A percentile compares a stretch with the other conserved stretches of the same genome.
These are phyloP conservation scores for Trichophyton schoenleinii DNA, from an alignment of 2,329 filamentous ascomycete species.

Conservation along the genomic window DNA sequence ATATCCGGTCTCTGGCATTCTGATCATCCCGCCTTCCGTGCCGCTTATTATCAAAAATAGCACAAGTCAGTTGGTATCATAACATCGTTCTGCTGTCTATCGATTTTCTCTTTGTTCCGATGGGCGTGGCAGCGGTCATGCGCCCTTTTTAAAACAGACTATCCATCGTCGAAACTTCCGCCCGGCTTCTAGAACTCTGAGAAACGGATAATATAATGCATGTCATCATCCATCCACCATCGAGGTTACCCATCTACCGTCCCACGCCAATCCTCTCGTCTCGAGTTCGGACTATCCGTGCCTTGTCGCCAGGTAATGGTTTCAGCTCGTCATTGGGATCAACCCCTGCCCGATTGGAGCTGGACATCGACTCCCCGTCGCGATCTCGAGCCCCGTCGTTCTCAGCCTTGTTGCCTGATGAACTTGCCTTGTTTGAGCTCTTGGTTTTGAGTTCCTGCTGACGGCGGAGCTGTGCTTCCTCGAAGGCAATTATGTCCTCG, in stretches of 20 bases:
- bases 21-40: neutral
- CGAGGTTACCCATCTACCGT: constrained; percentile 3
- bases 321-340: constrained; percentile 41
- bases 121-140: neutral
- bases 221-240: neutral
- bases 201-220: neutral
- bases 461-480: constrained; percentile 28
- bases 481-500: constrained; percentile 37
- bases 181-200: neutral
- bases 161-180: neutral
- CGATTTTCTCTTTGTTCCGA: too few relatives aligned
- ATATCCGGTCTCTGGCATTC: neutral
- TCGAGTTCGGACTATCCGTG: constrained; percentile 34
- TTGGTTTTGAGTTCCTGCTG: constrained; percentile 11
- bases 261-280: constrained; percentile 34
- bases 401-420: neutral
- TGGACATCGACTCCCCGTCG: neutral
- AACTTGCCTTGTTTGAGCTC: constrained; percentile 4
- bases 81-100: neutral
- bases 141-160: neutral
- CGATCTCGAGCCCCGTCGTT: neutral
- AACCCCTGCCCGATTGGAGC: constrained; percentile 17
- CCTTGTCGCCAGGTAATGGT: constrained; percentile 38
- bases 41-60: neutral
- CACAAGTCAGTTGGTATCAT: neutral